phyloP scores from a whole-genome alignment of 1,139 yeast species.

The Pichia sp. region DNA sequence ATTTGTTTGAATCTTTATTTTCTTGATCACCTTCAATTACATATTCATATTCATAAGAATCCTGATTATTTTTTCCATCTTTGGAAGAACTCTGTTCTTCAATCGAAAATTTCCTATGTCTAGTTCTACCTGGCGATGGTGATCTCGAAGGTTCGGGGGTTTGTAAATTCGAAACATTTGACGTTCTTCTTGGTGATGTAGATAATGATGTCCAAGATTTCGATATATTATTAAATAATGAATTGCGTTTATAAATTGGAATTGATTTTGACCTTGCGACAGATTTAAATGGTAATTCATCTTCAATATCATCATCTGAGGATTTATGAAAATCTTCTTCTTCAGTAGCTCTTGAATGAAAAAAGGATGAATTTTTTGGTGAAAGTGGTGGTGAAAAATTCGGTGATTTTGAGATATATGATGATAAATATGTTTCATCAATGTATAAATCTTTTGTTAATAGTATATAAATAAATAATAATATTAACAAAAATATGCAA shows the following conservation, averaged over 20 bases:
- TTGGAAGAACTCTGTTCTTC: too few species aligned
- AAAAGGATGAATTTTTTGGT: conserved; percentile 1
- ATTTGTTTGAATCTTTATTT: too few species aligned
- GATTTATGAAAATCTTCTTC: not conserved
- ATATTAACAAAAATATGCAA: conserved; percentile 45
- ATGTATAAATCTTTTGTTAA: conserved; percentile 51
- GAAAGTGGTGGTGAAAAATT: conserved; percentile 4
- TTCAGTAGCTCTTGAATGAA: not conserved
- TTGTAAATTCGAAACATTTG: too few species aligned
- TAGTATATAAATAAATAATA: conserved; percentile 52
- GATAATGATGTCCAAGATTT: conserved; percentile 2
- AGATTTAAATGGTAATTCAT: not conserved
- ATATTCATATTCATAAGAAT: conserved; percentile 14
- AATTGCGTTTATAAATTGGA: not conserved
- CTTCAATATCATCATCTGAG: not conserved
- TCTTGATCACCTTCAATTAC: conserved; percentile 10
- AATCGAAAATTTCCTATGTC: too few species aligned
- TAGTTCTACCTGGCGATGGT: not conserved
- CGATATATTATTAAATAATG: conserved; percentile 2
- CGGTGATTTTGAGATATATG: too few species aligned
- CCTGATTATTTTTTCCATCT: not conserved
- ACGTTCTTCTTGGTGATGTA: too few species aligned
- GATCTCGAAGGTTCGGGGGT: conserved; percentile 2
- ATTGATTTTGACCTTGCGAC: not conserved
- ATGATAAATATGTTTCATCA: conserved; percentile 23